Conservation (phyloP, 495 filamentous ascomycete genomes). For the Aspergillus sclerotiicarbonarius region DNA sequence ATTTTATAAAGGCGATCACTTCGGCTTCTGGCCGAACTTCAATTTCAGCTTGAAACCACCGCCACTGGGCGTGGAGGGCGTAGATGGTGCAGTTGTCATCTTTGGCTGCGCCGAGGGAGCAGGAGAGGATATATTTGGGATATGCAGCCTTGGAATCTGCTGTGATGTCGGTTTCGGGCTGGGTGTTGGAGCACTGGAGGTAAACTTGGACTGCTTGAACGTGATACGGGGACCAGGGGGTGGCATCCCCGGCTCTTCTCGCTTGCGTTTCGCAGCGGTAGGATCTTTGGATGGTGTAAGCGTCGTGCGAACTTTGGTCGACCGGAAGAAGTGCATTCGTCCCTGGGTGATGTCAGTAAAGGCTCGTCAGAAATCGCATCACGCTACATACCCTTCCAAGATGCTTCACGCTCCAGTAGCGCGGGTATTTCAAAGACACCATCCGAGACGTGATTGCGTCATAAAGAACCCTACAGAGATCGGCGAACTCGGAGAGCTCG, state of each 20-base stretch:
- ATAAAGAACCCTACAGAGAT: conserved; percentile 74
- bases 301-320: conserved; percentile 31
- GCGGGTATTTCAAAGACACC: conserved; percentile 65
- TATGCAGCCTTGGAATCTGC: conserved; percentile 36
- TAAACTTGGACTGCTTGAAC: conserved; percentile 44
- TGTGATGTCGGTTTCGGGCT: conserved; percentile 14
- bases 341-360: conserved; percentile 24
- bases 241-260: conserved; percentile 40
- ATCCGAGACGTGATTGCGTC: conserved; percentile 60
- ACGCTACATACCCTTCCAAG: conserved; percentile 52
- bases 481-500: conserved; percentile 75
- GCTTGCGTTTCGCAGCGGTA: conserved; percentile 39
- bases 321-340: conserved; percentile 41
- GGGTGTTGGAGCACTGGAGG: conserved; percentile 23
- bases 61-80: conserved; percentile 35
- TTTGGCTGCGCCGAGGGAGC: conserved; percentile 18
- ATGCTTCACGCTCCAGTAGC: conserved; percentile 66
- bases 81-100: conserved; percentile 33
- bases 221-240: conserved; percentile 43
- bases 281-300: conserved; percentile 33
- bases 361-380: background rate
- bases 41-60: conserved; percentile 45
- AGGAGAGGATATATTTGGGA: conserved; percentile 32
- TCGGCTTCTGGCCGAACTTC: conserved; percentile 40
- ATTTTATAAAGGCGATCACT: conserved; percentile 20